Evolutionary conservation across 805 yeast genomes (phyloP), one percentile per base, ranked within the genome.

Genomic region (Saccharomycopsis synnaedendra): DNA sequence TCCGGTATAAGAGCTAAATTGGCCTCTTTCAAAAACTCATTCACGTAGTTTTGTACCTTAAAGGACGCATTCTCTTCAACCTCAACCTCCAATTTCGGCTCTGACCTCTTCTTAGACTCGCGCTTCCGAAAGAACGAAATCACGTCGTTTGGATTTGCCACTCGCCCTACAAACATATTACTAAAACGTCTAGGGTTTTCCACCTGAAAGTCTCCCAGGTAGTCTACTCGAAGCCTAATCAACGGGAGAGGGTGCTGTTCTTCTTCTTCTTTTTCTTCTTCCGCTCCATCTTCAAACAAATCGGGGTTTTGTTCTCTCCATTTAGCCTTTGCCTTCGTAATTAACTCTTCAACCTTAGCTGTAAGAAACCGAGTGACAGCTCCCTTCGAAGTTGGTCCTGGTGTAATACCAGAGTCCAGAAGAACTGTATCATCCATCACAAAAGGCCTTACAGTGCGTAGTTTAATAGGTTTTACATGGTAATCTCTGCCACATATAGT

Each of bases 111-210:
- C 49, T 58, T 36, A 35, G 54, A 48, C 42, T 69, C 61, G 58
- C 69, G 68, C 54, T 72, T 76, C 58, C 76, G 74, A 58, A 76
- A 76, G 60, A 84, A 83, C 42, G 78, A 80, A 3, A 90, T 75
- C 5, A 89, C 85, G 57, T 88, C 94, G 57, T 85, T 82, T n/a
- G 81, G 78, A 61, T 93, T 93, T 3, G 97, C 98, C 1, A 90
- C 93, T 52, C 71, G 71, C 0, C 96, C 96, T 4, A 85, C 95
- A 68, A 90, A 93, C 57, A 86, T 68, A 58, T 89, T 87, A 10
- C 96, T 86, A 54, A 93, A 86, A 53, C 96, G 67, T 45, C 94
- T 70, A 0, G 95, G 85, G 58, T 89, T 90, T 58, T 89, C 97
- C 11, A 93, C 87, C 55, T 88, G 96, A 58, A 76, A 90, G 4